Evolutionary conservation across 139 green algal species (phyloP).

Genomic region (Closterium sp.): DNA sequence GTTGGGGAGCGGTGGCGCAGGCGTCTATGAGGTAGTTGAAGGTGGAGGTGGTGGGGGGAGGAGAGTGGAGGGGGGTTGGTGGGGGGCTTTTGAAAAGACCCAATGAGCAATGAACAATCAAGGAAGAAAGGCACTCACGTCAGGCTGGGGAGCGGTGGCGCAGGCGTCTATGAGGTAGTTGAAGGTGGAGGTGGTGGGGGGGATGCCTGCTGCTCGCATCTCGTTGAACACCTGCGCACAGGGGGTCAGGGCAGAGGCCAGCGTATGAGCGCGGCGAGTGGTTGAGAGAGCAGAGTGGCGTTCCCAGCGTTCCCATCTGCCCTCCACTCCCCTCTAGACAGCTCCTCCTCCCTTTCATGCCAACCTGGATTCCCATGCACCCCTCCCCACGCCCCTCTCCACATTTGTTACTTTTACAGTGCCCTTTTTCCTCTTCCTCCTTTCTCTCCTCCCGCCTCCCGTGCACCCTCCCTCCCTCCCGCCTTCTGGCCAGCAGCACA

Average conservation of each 20-base stretch:
- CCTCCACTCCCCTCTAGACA: no score
- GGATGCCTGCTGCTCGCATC: slow-evolving; percentile 6
- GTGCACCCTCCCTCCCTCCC: no score
- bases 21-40: not conserved
- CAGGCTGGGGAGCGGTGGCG: not conserved
- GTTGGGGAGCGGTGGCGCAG: not conserved
- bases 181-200: not conserved
- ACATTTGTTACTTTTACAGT: no score
- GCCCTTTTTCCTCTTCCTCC: no score
- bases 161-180: slow-evolving; percentile 36
- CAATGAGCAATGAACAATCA: not conserved
- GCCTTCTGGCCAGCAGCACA: not conserved
- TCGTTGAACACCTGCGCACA: slow-evolving; percentile 21
- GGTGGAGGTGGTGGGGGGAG: not conserved
- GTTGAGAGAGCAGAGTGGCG: not conserved
- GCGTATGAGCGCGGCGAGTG: not conserved
- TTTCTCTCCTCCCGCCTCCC: no score
- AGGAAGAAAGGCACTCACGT: not conserved
- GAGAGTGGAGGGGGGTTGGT: not conserved
- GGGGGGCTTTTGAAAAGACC: not conserved
- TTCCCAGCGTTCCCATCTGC: not conserved
- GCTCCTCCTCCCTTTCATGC: no score
- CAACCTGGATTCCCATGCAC: no score
- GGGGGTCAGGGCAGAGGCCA: not conserved
- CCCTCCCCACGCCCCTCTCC: no score